Conservation (phyloP, 345 rosid genomes). For the Heritiera fomes region DNA sequence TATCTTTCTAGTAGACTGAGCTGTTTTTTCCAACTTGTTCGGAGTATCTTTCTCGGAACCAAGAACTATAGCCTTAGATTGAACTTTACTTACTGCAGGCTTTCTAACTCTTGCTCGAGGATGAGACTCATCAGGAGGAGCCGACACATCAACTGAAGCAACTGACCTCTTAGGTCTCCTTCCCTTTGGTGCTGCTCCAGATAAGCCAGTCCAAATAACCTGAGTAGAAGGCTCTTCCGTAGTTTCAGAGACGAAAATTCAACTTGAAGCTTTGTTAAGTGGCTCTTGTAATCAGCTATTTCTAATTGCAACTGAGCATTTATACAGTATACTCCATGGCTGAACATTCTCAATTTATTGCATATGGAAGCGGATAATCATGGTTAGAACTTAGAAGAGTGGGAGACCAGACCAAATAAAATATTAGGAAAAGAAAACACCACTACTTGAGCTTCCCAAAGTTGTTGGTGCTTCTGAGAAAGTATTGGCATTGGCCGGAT, state of each 20-base stretch:
- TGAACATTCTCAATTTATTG: constrained; percentile 42
- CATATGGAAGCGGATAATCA: constrained; percentile 8
- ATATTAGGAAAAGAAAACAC: constrained; percentile 11
- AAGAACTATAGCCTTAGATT: constrained; percentile 22
- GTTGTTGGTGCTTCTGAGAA: constrained; percentile 47
- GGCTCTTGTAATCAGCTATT: constrained; percentile 36
- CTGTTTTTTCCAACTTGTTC: constrained; percentile 28
- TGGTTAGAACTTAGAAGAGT: not conserved
- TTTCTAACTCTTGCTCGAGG: constrained; percentile 32
- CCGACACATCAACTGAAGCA: constrained; percentile 26
- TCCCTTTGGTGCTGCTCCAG: constrained; percentile 33
- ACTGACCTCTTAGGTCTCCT: constrained; percentile 39
- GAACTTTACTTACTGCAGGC: constrained; percentile 23
- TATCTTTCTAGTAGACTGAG: constrained; percentile 22
- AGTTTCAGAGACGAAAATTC: constrained; percentile 36
- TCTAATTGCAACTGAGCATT: constrained; percentile 37
- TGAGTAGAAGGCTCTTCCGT: constrained; percentile 18
- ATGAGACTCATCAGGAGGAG: constrained; percentile 28
- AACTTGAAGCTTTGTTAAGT: constrained; percentile 33
- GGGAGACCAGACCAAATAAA: not conserved
- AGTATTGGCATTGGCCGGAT: constrained; percentile 34
- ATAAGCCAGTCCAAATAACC: constrained; percentile 21
- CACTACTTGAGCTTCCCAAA: constrained; percentile 46
- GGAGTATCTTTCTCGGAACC: constrained; percentile 29
- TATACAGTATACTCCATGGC: constrained; percentile 28